Percentiles rank a stretch among this genome's conserved stretches.
Evolutionary conservation across 176 grass and related monocot species (phyloP).

Genomic region (Carex littledalei): DNA sequence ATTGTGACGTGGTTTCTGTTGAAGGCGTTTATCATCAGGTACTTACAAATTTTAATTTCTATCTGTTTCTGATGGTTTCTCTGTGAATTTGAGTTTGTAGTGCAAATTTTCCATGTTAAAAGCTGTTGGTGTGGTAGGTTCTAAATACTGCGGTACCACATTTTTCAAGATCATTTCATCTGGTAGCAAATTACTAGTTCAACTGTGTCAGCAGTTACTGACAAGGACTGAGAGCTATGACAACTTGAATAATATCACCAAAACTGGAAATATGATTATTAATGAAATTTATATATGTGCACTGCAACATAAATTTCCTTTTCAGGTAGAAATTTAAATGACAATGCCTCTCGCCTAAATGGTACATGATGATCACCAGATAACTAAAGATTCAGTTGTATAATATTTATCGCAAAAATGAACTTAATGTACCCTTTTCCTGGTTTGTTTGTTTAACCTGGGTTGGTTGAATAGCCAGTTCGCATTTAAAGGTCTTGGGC

Average conservation of each 20-base stretch:
- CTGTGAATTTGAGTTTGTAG: background rate
- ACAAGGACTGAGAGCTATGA: background rate
- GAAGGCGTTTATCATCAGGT: background rate
- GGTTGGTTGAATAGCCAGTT: background rate
- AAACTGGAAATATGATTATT: background rate
- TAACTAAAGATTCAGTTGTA: background rate
- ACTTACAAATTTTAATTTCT: background rate
- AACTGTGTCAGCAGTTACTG: background rate
- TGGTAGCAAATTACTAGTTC: background rate
- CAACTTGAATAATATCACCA: background rate
- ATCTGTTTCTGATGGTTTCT: background rate
- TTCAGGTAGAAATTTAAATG: background rate
- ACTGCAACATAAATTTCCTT: background rate
- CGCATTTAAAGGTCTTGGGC: background rate
- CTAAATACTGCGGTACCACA: background rate
- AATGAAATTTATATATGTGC: background rate
- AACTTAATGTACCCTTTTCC: background rate
- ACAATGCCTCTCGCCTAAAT: background rate
- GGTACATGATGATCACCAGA: background rate
- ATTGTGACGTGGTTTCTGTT: constrained; percentile 10
- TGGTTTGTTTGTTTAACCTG: background rate
- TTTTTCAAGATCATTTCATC: background rate
- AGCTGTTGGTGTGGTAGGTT: background rate
- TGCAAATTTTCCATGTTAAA: background rate
- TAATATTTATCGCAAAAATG: background rate